These are phyloP conservation scores for Prosopis cineraria DNA, from an alignment of 306 rosid species.

Conservation along the genomic window DNA sequence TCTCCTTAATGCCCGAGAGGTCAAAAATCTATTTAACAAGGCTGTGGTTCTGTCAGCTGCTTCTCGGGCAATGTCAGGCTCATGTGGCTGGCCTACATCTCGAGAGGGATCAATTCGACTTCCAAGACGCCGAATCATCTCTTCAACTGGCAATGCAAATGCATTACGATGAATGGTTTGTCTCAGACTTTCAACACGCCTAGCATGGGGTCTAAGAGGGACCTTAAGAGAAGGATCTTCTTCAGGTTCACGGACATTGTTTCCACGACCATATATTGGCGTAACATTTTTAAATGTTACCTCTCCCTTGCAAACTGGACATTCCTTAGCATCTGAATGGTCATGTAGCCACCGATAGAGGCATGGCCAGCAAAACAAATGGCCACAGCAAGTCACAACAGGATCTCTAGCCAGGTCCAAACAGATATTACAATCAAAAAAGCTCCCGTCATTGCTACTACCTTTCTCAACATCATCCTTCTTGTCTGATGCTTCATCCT, in stretches of 20 bases:
- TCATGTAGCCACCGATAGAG: slow-evolving; percentile 83
- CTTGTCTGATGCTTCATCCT: slow-evolving; percentile 55
- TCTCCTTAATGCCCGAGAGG: slow-evolving; percentile 75
- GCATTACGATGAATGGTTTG: slow-evolving; percentile 80
- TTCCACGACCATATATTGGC: slow-evolving; percentile 90
- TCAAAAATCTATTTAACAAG: slow-evolving; percentile 72
- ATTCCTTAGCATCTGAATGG: slow-evolving; percentile 87
- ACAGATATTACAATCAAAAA: slow-evolving; percentile 95
- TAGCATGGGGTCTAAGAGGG: slow-evolving; percentile 82
- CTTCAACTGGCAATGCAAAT: slow-evolving; percentile 68
- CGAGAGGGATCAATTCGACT: slow-evolving; percentile 68
- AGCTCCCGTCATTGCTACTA: slow-evolving; percentile 71
- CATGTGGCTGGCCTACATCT: slow-evolving; percentile 56
- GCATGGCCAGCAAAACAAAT: slow-evolving; percentile 94
- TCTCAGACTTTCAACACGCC: slow-evolving; percentile 88
- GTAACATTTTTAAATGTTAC: slow-evolving; percentile 70
- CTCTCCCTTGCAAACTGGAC: slow-evolving; percentile 98
- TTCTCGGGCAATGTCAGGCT: slow-evolving; percentile 56
- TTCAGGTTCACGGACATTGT: slow-evolving; percentile 49
- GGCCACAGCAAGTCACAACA: slow-evolving; percentile 97
- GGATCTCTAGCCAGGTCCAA: slow-evolving; percentile 88
- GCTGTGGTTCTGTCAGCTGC: slow-evolving; percentile 59
- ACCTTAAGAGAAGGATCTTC: slow-evolving; percentile 72
- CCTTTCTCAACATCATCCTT: slow-evolving; percentile 74
- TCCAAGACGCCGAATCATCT: slow-evolving; percentile 88